Evolutionary conservation across 169 alveolate species (phyloP).

Genomic region (Ichthyophthirius multifiliis): DNA sequence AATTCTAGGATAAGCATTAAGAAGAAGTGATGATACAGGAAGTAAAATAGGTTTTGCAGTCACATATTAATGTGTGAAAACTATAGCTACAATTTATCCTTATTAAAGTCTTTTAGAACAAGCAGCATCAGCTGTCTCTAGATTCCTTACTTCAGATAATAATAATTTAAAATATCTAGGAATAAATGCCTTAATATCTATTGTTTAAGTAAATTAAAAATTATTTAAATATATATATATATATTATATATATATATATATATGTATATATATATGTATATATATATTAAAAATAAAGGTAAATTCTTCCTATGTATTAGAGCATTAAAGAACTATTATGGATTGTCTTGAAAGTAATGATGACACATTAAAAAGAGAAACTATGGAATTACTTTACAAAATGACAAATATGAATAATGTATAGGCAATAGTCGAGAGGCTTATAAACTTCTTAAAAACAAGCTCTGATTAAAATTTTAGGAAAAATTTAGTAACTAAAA

Average conservation of each 20-base stretch:
- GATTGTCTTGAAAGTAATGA: conserved; percentile 96
- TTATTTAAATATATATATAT: no score
- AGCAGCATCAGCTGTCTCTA: conserved; percentile 90
- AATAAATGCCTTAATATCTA: conserved; percentile 89
- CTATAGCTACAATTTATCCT: conserved; percentile 91
- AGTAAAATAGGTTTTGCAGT: conserved; percentile 92
- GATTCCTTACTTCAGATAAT: conserved; percentile 88
- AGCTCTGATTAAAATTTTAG: conserved; percentile 83
- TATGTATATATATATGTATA: background rate
- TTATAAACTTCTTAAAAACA: conserved; percentile 82
- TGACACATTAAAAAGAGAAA: conserved; percentile 92
- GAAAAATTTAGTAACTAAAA: conserved; percentile 83
- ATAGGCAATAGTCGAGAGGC: conserved; percentile 90
- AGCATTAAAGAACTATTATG: conserved; percentile 92
- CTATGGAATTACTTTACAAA: conserved; percentile 89
- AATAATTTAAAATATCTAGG: conserved; percentile 93
- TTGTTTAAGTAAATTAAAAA: conserved; percentile 78
- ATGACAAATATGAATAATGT: conserved; percentile 95
- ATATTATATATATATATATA: background rate
- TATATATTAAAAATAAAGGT: background rate
- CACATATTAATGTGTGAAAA: conserved; percentile 89
- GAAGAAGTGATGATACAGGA: conserved; percentile 90
- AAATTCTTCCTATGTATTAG: conserved; percentile 78
- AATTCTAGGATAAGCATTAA: conserved; percentile 78
- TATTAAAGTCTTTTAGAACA: conserved; percentile 82